phyloP scores from a whole-genome alignment of 192 early-diverging fungal genomes.

The Paraglomus brasilianum region DNA sequence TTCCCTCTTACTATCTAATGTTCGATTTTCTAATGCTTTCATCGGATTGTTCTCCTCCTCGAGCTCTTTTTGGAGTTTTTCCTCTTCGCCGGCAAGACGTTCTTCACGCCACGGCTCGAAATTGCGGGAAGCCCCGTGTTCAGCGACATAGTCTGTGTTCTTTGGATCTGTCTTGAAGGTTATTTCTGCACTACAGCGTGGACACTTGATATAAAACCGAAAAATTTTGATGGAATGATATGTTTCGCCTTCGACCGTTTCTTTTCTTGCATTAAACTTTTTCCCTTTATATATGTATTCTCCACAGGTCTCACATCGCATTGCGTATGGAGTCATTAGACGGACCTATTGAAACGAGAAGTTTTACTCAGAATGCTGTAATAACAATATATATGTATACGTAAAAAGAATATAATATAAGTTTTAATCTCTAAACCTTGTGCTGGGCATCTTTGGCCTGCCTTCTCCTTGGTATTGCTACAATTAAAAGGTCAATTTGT shows the following conservation, averaged over 20 bases:
- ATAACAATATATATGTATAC: too few species aligned
- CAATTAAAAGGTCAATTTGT: not conserved
- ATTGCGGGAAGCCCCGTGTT: conserved; percentile 89
- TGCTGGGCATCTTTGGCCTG: conserved; percentile 81
- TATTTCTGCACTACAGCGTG: conserved; percentile 93
- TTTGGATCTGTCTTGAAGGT: conserved; percentile 98
- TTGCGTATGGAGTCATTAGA: conserved; percentile 97
- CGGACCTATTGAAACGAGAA: conserved; percentile 60
- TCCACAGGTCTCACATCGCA: conserved; percentile 94
- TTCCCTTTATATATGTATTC: conserved; percentile 98
- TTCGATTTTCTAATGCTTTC: conserved; percentile 92
- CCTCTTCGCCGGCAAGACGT: conserved; percentile 55
- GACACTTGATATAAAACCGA: conserved; percentile 84
- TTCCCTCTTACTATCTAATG: conserved; percentile 89
- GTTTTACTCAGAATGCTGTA: too few species aligned
- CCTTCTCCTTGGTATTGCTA: conserved; percentile 71
- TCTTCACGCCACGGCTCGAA: conserved; percentile 93
- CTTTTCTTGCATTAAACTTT: conserved; percentile 98
- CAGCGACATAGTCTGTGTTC: conserved; percentile 92
- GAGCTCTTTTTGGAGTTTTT: conserved; percentile 57
- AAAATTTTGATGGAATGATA: conserved; percentile 74
- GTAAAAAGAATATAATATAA: not conserved
- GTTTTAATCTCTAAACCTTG: conserved; percentile 44
- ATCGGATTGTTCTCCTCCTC: conserved; percentile 94
- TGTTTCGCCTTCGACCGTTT: conserved; percentile 71